Conservation (phyloP, 2,329 filamentous ascomycete species). For the Hypoxylon sp. region DNA sequence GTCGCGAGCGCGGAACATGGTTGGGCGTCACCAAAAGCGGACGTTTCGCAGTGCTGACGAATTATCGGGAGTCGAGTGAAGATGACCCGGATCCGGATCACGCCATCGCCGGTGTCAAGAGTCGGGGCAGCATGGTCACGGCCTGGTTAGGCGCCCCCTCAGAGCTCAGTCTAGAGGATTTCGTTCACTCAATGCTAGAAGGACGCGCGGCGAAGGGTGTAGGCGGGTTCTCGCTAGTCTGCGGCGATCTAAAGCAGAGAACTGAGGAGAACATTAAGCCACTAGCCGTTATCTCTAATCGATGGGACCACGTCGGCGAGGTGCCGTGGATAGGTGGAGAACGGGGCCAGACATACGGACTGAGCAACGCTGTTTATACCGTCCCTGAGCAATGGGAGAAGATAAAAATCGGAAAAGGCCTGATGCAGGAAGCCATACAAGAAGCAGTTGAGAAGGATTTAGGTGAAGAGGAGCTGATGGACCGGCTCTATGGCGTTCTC, state of each 20-base stretch:
- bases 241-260: constrained; percentile 67
- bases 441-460: constrained; percentile 57
- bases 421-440: constrained; percentile 62
- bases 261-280: constrained; percentile 59
- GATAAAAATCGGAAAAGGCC: constrained; percentile 65
- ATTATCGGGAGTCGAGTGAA: constrained; percentile 71
- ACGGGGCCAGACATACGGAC: constrained; percentile 67
- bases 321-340: constrained; percentile 71
- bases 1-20: constrained; percentile 76
- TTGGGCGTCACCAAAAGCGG: constrained; percentile 73
- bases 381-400: constrained; percentile 73
- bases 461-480: constrained; percentile 65
- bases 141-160: constrained; percentile 70
- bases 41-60: constrained; percentile 75
- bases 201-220: constrained; percentile 71
- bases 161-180: constrained; percentile 64
- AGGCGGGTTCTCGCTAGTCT: constrained; percentile 77
- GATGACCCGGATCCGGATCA: constrained; percentile 66
- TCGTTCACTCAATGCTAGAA: constrained; percentile 67
- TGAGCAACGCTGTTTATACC: constrained; percentile 74
- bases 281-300: constrained; percentile 74
- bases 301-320: constrained; percentile 65
- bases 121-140: constrained; percentile 75
- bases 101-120: constrained; percentile 68
- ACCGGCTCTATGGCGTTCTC: constrained; percentile 68